A percentile compares a stretch with the other conserved stretches of the same genome.
These are phyloP conservation scores for Dictyostelium intermedium DNA, from an alignment of 78 protist genomes.

Conservation along the genomic window DNA sequence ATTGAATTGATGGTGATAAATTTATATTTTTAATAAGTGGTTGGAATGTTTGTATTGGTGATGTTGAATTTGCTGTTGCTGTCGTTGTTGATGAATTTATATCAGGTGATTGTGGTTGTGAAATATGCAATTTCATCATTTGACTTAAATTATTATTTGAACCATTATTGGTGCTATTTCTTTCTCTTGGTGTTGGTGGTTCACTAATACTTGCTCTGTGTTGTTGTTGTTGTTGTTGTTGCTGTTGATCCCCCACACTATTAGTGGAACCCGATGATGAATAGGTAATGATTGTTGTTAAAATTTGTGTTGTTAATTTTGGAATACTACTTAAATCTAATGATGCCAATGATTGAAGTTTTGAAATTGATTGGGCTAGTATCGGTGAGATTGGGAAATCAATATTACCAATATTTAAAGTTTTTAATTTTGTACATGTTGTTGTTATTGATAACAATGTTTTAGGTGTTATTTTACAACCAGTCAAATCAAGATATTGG, in stretches of 20 bases:
- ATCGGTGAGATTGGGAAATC: neutral
- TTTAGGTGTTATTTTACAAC: slow-evolving; percentile 12
- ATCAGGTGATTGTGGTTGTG: neutral
- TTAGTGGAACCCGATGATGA: no score
- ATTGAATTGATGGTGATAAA: slow-evolving; percentile 26
- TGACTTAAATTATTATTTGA: neutral
- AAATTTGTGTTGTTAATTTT: neutral
- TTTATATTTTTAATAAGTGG: neutral
- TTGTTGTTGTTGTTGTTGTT: neutral
- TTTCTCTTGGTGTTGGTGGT: slow-evolving; percentile 15
- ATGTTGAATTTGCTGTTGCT: neutral
- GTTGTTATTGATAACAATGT: slow-evolving; percentile 16
- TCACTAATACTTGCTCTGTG: neutral
- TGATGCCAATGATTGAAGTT: slow-evolving; percentile 2
- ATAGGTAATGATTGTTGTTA: neutral
- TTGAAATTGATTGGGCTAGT: neutral
- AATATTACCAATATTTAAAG: neutral
- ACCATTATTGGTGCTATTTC: neutral
- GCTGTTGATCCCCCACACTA: neutral
- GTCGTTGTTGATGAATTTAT: neutral
- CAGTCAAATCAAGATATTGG: slow-evolving; percentile 36
- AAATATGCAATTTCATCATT: neutral
- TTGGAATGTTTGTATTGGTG: neutral
- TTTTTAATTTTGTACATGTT: slow-evolving; percentile 10
- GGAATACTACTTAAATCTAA: slow-evolving; percentile 8